Conservation (phyloP, 1,284 basidiomycete genomes). For the Ustilago xerochloae region DNA sequence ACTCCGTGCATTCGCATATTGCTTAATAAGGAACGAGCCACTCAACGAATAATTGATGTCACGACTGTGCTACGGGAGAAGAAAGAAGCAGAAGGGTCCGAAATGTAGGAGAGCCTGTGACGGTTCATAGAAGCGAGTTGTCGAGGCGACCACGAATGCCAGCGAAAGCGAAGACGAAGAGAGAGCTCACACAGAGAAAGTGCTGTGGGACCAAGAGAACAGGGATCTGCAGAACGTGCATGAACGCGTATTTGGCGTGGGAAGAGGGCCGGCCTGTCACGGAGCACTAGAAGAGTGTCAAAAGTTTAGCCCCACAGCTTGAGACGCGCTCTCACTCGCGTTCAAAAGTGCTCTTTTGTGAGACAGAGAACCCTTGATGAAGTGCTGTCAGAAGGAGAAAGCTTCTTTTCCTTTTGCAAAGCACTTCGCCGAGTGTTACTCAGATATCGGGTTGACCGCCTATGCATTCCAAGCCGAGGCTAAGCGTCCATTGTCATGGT, state of each 20-base stretch:
- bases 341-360: background rate
- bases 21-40: no score
- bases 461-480: constrained; percentile 1
- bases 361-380: constrained; percentile 8
- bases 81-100: background rate
- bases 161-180: background rate
- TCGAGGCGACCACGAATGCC: background rate
- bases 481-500: background rate
- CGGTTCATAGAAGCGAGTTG: background rate
- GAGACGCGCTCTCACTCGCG: constrained; percentile 7
- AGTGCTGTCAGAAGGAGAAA: background rate
- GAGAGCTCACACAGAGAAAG: background rate
- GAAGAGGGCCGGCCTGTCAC: background rate
- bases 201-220: background rate
- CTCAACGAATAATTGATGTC: background rate
- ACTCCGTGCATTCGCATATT: no score
- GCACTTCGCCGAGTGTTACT: no score
- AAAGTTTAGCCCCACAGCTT: background rate
- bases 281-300: background rate
- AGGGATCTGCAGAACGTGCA: constrained; percentile 24
- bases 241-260: constrained; percentile 4
- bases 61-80: background rate
- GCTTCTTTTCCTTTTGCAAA: no score
- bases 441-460: no score
- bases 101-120: no score